Conservation (phyloP, 2,329 filamentous ascomycete species). For the Neofusicoccum kwambonambiense region DNA sequence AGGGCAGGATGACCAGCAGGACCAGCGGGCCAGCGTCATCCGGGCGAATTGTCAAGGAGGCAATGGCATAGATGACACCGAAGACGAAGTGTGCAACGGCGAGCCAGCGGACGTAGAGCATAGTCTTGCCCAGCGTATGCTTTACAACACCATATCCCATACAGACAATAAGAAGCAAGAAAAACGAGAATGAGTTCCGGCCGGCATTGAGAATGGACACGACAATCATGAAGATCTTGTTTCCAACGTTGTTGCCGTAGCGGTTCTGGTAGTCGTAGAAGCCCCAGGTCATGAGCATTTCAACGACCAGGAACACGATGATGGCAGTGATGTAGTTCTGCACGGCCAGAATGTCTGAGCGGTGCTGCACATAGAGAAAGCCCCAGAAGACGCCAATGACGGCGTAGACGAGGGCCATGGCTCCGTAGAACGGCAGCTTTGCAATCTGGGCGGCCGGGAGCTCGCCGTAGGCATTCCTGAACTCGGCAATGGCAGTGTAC, state of each 20-base stretch:
- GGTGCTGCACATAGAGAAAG: conserved; percentile 92
- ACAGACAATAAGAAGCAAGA: conserved; percentile 93
- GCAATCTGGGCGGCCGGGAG: conserved; percentile 93
- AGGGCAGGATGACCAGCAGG: conserved; percentile 85
- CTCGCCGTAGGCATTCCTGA: conserved; percentile 94
- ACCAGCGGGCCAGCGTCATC: conserved; percentile 88
- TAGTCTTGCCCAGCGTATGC: conserved; percentile 83
- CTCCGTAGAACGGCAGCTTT: conserved; percentile 95
- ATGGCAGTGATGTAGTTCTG: conserved; percentile 99
- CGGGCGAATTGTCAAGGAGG: conserved; percentile 83
- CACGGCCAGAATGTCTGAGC: conserved; percentile 89
- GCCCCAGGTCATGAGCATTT: conserved; percentile 98
- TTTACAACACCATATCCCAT: conserved; percentile 99
- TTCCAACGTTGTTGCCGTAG: conserved; percentile 77
- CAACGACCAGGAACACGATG: conserved; percentile 85
- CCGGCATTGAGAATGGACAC: conserved; percentile 93
- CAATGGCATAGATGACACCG: conserved; percentile 87
- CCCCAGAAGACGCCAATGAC: conserved; percentile 86
- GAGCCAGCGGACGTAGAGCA: conserved; percentile 89
- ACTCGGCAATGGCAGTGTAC: conserved; percentile 82
- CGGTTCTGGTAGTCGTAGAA: conserved; percentile 97
- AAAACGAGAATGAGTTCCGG: conserved; percentile 97
- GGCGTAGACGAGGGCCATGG: conserved; percentile 89
- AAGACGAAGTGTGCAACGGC: conserved; percentile 94
- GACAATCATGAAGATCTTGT: conserved; percentile 83